phyloP scores from a whole-genome alignment of 2,329 filamentous ascomycete species.

The Penicillium sp. region DNA sequence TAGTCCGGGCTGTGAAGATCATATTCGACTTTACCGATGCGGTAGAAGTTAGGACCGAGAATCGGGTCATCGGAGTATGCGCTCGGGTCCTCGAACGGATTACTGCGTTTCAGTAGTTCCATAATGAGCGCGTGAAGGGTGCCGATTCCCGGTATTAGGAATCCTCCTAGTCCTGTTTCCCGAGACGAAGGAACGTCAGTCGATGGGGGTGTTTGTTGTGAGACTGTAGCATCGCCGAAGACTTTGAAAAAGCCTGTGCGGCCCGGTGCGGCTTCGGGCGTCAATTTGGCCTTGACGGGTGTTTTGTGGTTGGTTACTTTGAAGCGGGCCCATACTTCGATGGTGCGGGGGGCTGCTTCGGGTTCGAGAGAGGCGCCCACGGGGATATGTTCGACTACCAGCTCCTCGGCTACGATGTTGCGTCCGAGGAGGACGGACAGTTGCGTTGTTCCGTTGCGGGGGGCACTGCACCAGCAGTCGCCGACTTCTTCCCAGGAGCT shows the following conservation, averaged over 20 bases:
- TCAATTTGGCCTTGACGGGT: slow-evolving; percentile 4
- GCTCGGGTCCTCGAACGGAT: slow-evolving; percentile 29
- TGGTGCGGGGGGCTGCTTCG: slow-evolving; percentile 58
- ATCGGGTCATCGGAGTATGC: slow-evolving; percentile 37
- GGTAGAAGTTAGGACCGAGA: slow-evolving; percentile 39
- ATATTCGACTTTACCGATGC: slow-evolving; percentile 41
- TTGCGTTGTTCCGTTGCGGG: slow-evolving; percentile 44
- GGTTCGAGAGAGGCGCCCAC: slow-evolving; percentile 60
- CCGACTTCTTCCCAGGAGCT: slow-evolving; percentile 70
- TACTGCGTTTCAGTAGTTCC: slow-evolving; percentile 29
- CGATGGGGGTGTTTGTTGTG: not conserved
- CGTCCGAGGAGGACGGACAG: slow-evolving; percentile 38
- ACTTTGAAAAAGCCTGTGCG: slow-evolving; percentile 1
- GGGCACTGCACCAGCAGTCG: slow-evolving; percentile 78
- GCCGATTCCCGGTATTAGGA: slow-evolving; percentile 9
- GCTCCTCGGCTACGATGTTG: slow-evolving; percentile 62
- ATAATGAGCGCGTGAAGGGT: slow-evolving; percentile 34
- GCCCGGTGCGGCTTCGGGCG: not conserved
- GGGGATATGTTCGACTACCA: slow-evolving; percentile 70
- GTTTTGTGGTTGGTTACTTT: slow-evolving; percentile 38
- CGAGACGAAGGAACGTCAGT: slow-evolving; percentile 8
- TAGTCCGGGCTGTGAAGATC: slow-evolving; percentile 34
- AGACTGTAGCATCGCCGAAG: slow-evolving; percentile 4
- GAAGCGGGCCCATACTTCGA: slow-evolving; percentile 67
- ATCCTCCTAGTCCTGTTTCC: slow-evolving; percentile 14